Evolutionary conservation across 78 protist genomes (phyloP), one percentile per base, ranked within the genome.

Genomic region (Creolimax fragrantissima): DNA sequence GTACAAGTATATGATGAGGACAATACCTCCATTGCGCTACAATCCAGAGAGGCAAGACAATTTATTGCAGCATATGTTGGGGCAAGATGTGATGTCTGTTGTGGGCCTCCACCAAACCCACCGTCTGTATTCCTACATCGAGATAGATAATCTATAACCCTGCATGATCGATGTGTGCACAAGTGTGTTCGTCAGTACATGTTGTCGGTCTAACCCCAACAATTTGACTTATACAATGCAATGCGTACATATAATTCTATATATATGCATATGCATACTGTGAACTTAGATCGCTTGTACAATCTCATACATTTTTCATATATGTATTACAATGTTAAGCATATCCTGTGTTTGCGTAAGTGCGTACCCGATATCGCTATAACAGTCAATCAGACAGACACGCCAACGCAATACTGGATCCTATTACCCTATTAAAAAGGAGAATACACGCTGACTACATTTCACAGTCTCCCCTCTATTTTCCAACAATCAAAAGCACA

Each of bases 11-110:
- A 35, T 7, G 2, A 7, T n/a, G 4, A 2, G 11, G 41, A 44
- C 4, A 7, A 35, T 44, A 97, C 43, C 67, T 97, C 94, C 35
- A 98, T 85, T 35, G 81, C 32, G 6, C 37, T 37, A n/a, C n/a
- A n/a, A n/a, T n/a, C n/a, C n/a, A 58, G 74, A 32, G 74, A 58
- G 39, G 74, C 74, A 24, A 58, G 74, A 58, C 74, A 58, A 47
- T 45, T 45, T n/a, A 97, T 92, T 35, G 99, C 96, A 0, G 99
- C 99, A 74, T 97, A 99, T 3, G 99, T 98, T 3, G 99, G 98
- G 3, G 99, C 99, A 2, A 97, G 93, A 42, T 99, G 99, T 36
- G 98, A 81, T 4, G 90, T 39, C 90, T 97, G 99, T 6, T 91
- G 88, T 3, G 96, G 95, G 2, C 95, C 96, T 0, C 96, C 97